Evolutionary conservation across 169 alveolate species (phyloP).

Genomic region (Cryptosporidium canis): DNA sequence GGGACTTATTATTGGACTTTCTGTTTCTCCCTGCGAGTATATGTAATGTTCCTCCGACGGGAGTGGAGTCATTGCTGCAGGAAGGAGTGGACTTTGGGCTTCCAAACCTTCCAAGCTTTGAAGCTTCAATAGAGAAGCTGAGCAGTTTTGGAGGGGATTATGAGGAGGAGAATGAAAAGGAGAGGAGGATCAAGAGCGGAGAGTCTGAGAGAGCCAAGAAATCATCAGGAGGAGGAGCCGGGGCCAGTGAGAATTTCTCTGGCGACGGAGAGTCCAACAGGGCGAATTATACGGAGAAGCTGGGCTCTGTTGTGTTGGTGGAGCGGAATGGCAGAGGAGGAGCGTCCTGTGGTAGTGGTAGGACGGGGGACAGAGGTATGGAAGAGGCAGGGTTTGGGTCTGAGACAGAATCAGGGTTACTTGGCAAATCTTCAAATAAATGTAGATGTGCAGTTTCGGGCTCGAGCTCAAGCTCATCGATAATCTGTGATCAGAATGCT

Average conservation of each 20-base stretch:
- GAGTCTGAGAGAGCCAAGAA: too few relatives aligned
- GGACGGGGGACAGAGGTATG: neutral
- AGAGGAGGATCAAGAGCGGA: neutral
- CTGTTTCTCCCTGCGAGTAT: constrained; percentile 65
- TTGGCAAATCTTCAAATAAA: neutral
- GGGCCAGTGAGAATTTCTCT: too few relatives aligned
- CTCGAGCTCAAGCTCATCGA: neutral
- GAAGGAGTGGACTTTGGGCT: constrained; percentile 41
- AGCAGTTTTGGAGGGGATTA: neutral
- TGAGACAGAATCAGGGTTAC: too few relatives aligned
- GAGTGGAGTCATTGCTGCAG: constrained; percentile 51
- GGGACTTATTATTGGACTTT: constrained; percentile 51
- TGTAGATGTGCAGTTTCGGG: neutral
- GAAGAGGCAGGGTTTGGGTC: neutral
- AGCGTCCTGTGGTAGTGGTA: neutral
- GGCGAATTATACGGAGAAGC: neutral
- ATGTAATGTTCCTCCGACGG: constrained; percentile 66
- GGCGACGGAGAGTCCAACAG: too few relatives aligned
- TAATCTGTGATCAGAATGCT: neutral
- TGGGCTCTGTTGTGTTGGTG: neutral
- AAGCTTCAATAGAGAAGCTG: neutral
- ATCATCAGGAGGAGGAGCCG: too few relatives aligned
- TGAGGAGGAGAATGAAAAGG: neutral
- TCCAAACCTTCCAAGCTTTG: constrained; percentile 13
- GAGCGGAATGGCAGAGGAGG: too few relatives aligned